Evolutionary conservation across 768 basidiomycete genomes (phyloP).

Genomic region (Lepiota subincarnata): DNA sequence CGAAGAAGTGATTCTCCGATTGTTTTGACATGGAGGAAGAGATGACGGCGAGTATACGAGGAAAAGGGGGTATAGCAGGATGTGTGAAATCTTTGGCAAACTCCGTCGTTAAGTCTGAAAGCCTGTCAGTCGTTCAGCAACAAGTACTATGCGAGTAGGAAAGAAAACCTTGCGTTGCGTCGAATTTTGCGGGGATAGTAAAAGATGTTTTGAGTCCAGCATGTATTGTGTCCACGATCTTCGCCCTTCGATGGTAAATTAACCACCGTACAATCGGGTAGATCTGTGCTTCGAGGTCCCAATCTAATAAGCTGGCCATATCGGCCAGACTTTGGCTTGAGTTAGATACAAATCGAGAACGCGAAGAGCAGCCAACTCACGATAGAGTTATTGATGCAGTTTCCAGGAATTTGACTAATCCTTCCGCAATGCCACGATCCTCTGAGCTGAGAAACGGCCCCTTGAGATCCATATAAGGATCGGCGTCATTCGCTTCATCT

Average conservation of each 20-base stretch:
- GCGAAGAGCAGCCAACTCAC: conserved; percentile 39
- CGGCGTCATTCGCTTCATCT: conserved; percentile 41
- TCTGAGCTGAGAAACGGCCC: conserved; percentile 59
- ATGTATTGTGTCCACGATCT: conserved; percentile 84
- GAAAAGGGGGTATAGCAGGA: conserved; percentile 62
- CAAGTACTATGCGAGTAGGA: conserved; percentile 9
- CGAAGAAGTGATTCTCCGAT: conserved; percentile 72
- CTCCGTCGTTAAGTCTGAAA: conserved; percentile 49
- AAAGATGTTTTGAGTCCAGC: conserved; percentile 78
- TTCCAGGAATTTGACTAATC: conserved; percentile 72
- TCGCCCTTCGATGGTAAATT: conserved; percentile 85
- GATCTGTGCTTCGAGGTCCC: conserved; percentile 78
- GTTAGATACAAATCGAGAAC: conserved; percentile 3
- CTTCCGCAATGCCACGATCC: conserved; percentile 64
- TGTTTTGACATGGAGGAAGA: conserved; percentile 65
- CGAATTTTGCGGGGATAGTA: conserved; percentile 62
- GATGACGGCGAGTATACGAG: conserved; percentile 69
- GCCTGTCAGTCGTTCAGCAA: conserved; percentile 25
- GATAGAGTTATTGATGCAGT: conserved; percentile 70
- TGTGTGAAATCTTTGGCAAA: conserved; percentile 62
- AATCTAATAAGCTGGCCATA: conserved; percentile 76
- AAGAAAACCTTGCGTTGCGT: conserved; percentile 47
- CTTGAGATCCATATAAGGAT: conserved; percentile 56
- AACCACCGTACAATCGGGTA: conserved; percentile 92
- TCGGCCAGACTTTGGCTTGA: conserved; percentile 56